These are phyloP conservation scores for Dothiorella sarmentorum DNA, from an alignment of 2,329 filamentous ascomycete species.

Conservation along the genomic window DNA sequence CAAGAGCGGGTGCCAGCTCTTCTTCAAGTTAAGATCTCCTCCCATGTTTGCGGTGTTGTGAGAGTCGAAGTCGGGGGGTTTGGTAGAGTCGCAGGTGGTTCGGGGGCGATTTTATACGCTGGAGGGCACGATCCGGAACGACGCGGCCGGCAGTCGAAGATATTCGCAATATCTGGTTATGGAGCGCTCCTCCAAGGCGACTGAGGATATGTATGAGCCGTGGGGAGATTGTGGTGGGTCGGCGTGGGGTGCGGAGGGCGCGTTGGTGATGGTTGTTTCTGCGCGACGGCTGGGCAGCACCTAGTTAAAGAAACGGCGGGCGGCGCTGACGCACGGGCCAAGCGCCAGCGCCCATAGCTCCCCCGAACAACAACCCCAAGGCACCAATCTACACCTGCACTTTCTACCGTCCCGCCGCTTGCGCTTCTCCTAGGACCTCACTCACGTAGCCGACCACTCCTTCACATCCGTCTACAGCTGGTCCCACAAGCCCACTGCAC, in stretches of 20 bases:
- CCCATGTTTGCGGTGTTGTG: slow-evolving; percentile 63
- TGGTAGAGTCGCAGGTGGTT: background rate
- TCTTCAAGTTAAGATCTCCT: slow-evolving; percentile 91
- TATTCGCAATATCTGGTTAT: background rate
- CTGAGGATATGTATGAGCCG: background rate
- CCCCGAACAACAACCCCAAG: background rate
- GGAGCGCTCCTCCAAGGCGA: background rate
- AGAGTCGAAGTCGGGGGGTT: background rate
- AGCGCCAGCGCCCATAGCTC: background rate
- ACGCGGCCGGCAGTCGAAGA: background rate
- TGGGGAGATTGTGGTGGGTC: background rate
- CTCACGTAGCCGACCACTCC: too few species aligned
- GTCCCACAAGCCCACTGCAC: background rate
- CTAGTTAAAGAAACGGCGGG: background rate
- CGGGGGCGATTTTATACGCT: background rate
- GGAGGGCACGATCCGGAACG: background rate
- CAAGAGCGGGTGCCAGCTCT: slow-evolving; percentile 86
- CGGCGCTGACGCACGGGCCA: background rate
- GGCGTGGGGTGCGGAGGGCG: background rate
- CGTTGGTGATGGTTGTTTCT: background rate
- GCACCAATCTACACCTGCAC: background rate
- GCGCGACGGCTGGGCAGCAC: background rate
- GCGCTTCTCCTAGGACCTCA: background rate
- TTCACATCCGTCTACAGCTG: background rate
- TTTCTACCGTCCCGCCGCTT: background rate